These are phyloP conservation scores for Peziza echinospora DNA, from an alignment of 495 filamentous ascomycete genomes.

Conservation along the genomic window DNA sequence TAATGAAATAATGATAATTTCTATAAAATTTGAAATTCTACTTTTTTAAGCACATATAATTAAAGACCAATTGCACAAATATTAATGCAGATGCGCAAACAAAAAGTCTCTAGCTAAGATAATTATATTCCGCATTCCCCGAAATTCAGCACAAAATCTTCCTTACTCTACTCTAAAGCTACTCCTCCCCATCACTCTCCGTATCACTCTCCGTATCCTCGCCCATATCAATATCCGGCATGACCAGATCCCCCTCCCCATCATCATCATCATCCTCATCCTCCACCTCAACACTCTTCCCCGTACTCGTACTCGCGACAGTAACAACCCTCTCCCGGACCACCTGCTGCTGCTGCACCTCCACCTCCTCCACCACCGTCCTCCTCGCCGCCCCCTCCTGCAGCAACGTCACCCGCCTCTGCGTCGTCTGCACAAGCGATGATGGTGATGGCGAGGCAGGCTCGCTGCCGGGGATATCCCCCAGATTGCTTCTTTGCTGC, in stretches of 20 bases:
- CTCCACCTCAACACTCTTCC: background rate
- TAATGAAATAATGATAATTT: background rate
- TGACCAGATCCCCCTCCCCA: conserved; percentile 13
- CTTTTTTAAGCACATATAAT: background rate
- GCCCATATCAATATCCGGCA: conserved; percentile 13
- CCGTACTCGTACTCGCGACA: background rate
- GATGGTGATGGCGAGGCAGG: background rate
- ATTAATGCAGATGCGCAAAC: background rate
- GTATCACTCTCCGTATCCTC: conserved; percentile 1
- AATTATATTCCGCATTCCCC: background rate
- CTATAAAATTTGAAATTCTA: background rate
- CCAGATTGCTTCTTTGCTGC: background rate
- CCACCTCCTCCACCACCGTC: background rate
- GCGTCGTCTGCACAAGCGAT: too few species aligned
- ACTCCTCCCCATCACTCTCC: conserved; percentile 8
- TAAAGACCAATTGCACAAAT: too few species aligned
- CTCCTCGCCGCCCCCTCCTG: background rate
- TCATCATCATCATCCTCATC: conserved; percentile 1
- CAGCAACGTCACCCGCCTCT: background rate
- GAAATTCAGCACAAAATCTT: background rate
- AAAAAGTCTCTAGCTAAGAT: background rate
- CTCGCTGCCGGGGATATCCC: background rate
- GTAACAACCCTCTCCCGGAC: background rate
- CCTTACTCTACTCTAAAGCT: background rate
- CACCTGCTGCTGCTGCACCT: background rate